Percentiles rank a stretch among this genome's conserved stretches.
phyloP scores from a whole-genome alignment of 2,329 filamentous ascomycete species.

The Alternaria ethzedia region DNA sequence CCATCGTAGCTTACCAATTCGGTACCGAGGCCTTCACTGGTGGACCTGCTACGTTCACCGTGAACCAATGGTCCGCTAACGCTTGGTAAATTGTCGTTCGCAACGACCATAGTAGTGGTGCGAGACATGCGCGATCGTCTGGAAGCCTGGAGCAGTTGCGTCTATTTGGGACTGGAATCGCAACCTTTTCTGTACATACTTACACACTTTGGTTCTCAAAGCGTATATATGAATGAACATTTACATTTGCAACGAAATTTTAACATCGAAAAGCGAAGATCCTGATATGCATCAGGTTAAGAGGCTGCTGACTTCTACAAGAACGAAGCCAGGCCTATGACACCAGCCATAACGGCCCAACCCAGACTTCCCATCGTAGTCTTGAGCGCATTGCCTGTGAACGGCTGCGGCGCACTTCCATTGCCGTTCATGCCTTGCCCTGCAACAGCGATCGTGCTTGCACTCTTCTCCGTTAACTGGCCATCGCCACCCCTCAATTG shows the following conservation, averaged over 20 bases:
- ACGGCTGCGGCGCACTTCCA: background rate
- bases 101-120: background rate
- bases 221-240: background rate
- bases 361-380: background rate
- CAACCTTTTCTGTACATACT: background rate
- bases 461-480: constrained; percentile 7
- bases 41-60: constrained; percentile 27
- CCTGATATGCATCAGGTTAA: background rate
- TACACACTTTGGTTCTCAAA: background rate
- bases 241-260: background rate
- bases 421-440: background rate
- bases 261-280: background rate
- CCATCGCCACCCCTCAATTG: constrained; percentile 38
- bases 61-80: constrained; percentile 22
- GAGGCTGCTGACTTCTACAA: background rate
- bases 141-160: background rate
- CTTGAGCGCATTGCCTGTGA: constrained; percentile 2
- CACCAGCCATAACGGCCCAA: background rate
- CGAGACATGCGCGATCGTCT: background rate
- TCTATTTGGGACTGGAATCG: background rate
- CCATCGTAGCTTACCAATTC: constrained; percentile 23
- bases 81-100: constrained; percentile 2
- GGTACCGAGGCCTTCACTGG: constrained; percentile 35
- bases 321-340: background rate
- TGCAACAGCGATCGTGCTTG: constrained; percentile 5